Conservation (phyloP, 108 stramenopile genomes). For the Cyclostephanos invisitatus region DNA sequence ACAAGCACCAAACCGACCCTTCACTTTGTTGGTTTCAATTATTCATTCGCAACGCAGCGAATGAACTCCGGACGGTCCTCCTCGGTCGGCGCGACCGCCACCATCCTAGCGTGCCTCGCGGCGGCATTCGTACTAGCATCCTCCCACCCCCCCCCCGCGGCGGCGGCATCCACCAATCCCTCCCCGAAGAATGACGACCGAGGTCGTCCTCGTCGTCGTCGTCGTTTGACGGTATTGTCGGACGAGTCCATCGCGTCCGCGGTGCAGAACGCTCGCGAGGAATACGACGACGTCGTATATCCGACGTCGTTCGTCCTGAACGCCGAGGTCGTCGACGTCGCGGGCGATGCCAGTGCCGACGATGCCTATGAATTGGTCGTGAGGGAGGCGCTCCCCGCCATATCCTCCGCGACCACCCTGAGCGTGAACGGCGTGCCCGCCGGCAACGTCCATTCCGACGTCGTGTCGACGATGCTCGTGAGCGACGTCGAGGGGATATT, state of each 20-base stretch:
- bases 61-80: no score
- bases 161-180: no score
- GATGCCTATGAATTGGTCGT: background rate
- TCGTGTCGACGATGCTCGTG: background rate
- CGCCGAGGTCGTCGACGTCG: background rate
- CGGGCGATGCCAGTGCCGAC: background rate
- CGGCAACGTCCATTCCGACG: background rate
- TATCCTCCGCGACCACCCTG: background rate
- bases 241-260: background rate
- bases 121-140: no score
- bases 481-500: background rate
- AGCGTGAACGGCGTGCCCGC: background rate
- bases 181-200: no score
- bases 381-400: background rate
- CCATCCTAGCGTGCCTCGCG: no score
- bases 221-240: background rate
- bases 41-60: no score
- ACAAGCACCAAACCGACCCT: no score
- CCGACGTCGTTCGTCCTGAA: background rate
- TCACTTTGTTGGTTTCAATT: no score
- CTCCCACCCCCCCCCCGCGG: no score
- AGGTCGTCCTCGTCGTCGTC: background rate
- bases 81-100: no score
- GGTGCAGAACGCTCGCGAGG: background rate
- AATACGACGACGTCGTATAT: background rate